A percentile compares a stretch with the other conserved stretches of the same genome.
These are phyloP conservation scores for Malassezia sympodialis DNA, from an alignment of 1,284 basidiomycete genomes.

Conservation along the genomic window DNA sequence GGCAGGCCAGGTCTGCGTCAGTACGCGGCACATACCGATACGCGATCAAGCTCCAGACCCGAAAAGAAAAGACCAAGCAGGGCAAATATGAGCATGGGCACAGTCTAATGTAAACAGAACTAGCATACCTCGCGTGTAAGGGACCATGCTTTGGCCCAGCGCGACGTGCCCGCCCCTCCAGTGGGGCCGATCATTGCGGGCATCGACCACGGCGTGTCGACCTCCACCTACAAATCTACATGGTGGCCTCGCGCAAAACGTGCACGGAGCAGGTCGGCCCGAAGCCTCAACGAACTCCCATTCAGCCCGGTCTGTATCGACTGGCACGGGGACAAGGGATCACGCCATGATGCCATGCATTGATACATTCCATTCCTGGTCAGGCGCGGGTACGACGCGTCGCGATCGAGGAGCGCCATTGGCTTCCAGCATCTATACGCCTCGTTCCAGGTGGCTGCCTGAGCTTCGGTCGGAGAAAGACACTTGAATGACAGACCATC, in stretches of 20 bases:
- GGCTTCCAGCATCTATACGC: no score
- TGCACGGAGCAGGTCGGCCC: not conserved
- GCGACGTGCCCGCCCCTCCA: not conserved
- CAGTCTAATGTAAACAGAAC: not conserved
- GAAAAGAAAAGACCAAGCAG: slow-evolving; percentile 10
- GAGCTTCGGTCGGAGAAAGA: no score
- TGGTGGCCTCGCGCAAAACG: not conserved
- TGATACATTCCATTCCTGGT: no score
- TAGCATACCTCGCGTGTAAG: not conserved
- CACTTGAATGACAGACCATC: no score
- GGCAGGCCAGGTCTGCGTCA: slow-evolving; percentile 59
- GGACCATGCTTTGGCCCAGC: not conserved
- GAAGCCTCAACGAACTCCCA: not conserved
- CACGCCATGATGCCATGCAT: no score
- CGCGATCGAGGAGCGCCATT: no score
- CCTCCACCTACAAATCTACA: not conserved
- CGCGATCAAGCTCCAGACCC: slow-evolving; percentile 8
- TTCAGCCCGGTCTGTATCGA: not conserved
- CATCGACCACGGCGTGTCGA: not conserved
- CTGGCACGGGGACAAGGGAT: no score
- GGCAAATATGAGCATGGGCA: slow-evolving; percentile 12
- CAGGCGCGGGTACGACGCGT: no score
- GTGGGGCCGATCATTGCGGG: not conserved
- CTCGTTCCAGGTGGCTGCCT: no score
- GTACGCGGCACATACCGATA: not conserved